Evolutionary conservation across 2,329 filamentous ascomycete genomes (phyloP), one percentile per base, ranked within the genome.

Genomic region (Diaporthe australafricana): DNA sequence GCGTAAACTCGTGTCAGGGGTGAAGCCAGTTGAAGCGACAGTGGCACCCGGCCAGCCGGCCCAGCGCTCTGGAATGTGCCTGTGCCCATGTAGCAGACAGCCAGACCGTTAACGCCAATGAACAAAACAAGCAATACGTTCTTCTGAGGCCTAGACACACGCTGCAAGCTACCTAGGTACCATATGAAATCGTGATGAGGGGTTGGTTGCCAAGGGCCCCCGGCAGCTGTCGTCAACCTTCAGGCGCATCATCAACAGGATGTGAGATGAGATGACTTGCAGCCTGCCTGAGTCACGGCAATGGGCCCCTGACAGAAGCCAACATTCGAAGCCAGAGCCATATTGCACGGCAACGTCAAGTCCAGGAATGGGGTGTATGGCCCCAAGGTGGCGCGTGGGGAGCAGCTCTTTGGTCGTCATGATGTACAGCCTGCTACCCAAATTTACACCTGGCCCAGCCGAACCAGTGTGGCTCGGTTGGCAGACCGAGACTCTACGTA

Each of bases 381-480:
- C n/a, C n/a, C n/a, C 20, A 17, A 6, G 20, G 30, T 11, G 22
- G 53, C 53, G 30, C 32, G 53, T 14, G 53, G 32, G 30, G 50
- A 14, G 11, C 11, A 17, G 0, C 38, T 11, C 11, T 16, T 25
- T 48, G 60, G 27, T 63, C 42, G 27, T 63, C 60, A 35, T 63
- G 27, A 42, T 22, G 27, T 17, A 16, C 53, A 56, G 3, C 60
- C 42, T 8, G 42, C 25, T 47, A 27, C 57, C 57, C 57, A 63
- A 47, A 63, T 32, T 47, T 47, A 48, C 11, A 48, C 57, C 40
- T 63, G 40, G 57, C 57, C 42, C 60, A 63, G 60, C 60, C n/a
- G 22, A 20, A 32, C 57, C 27, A 38, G 12, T 5, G 60, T 63
- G 60, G 60, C 45, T 65, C 60, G 60, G 45, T 38, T 65, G 16